Evolutionary conservation across 2,329 filamentous ascomycete genomes (phyloP).

Genomic region (Fusarium verrucosum): DNA sequence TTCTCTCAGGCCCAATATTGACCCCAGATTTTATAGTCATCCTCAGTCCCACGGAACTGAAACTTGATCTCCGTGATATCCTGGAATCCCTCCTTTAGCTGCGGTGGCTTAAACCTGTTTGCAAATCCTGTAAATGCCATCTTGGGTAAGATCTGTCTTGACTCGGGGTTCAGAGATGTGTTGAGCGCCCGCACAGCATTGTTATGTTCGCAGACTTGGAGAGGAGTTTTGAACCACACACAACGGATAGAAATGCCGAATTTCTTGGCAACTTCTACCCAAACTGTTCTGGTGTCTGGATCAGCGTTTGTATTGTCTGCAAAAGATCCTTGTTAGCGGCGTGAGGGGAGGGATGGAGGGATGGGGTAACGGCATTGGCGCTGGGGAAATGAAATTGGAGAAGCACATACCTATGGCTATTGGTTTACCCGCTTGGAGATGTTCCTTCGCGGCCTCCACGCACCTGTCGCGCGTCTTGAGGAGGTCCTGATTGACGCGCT

Average conservation of each 20-base stretch:
- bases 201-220: constrained; percentile 82
- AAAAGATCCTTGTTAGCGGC: constrained; percentile 21
- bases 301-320: constrained; percentile 97
- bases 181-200: constrained; percentile 81
- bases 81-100: constrained; percentile 79
- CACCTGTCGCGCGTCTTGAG: constrained; percentile 78
- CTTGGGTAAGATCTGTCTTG: constrained; percentile 74
- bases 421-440: constrained; percentile 71
- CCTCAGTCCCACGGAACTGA: constrained; percentile 73
- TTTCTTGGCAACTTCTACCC: constrained; percentile 78
- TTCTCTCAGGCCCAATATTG: constrained; percentile 74
- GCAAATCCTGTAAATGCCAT: constrained; percentile 83
- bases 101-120: constrained; percentile 77
- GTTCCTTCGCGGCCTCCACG: constrained; percentile 75
- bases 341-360: constrained; percentile 17
- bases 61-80: constrained; percentile 83
- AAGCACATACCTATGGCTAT: constrained; percentile 78
- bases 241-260: constrained; percentile 81
- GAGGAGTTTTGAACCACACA: constrained; percentile 80
- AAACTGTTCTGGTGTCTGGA: constrained; percentile 76
- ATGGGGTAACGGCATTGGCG: not conserved
- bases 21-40: constrained; percentile 76
- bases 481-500: constrained; percentile 88
- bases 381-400: constrained; percentile 14
- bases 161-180: constrained; percentile 81